Base-by-base conservation (phyloP, 1,284 basidiomycete species). In the Papiliotrema laurentii region DNA sequence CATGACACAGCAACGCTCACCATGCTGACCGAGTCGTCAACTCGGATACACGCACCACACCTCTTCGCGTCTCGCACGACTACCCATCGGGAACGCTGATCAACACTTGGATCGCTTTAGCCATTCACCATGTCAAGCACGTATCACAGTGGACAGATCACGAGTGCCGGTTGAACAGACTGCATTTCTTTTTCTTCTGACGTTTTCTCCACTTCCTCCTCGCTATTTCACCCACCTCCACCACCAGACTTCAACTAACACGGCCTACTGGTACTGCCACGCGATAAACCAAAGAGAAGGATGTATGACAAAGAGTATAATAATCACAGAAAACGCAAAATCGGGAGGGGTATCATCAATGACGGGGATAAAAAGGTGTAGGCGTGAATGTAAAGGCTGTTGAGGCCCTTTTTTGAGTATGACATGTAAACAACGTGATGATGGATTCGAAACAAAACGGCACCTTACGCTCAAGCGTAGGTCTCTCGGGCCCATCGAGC, bases 401-500 rank as follows among this genome's bases (percentile, higher is more conserved):
- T 90, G 88, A 90, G 90, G 87, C 88, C 56, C 46, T 54, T 58
- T 49, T 54, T 37, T 45, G 28, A 6, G 33, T 48, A 39, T 27
- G 37, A 25, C 34, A 47, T 35, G 36, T 33, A 41, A 26, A 28
- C 28, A 31, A 42, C n/a, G 16, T 21, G 22, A 33, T 49, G 10
- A 43, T 26, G 30, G 46, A 64, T 74, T 71, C 21, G 36, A 18
- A 9, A 16, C 9, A 31, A 9, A 31, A 31, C 30, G 16, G 16
- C 30, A 16, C 30, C 16, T 84, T 80, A 92, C n/a, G n/a, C n/a
- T n/a, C n/a, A n/a, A 73, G 82, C 81, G 74, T 85, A 84, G 68
- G 79, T 82, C 76, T 83, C 72, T 70, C 89, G 87, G 63, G 89
- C 89, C 89, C 88, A 92, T 71, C 85, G 83, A 64, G 89, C 89